A percentile compares a stretch with the other conserved stretches of the same genome.
Evolutionary conservation across 1,284 basidiomycete genomes (phyloP).

Genomic region (Cutaneotrichosporon cutaneum): DNA sequence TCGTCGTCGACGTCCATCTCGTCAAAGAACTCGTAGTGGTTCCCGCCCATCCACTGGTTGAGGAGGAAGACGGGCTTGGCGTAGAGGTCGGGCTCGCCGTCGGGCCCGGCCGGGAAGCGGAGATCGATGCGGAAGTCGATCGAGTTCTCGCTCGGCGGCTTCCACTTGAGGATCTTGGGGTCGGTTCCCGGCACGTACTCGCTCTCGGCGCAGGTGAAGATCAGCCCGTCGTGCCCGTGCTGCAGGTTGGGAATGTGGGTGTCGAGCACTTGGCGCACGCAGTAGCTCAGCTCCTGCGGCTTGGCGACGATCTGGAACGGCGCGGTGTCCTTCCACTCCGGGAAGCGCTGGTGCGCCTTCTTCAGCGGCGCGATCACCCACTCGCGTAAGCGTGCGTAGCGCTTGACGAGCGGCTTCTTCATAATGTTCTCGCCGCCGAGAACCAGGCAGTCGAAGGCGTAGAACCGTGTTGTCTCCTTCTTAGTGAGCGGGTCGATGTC

Average conservation of each 20-base stretch:
- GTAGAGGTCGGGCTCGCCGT: conserved; percentile 68
- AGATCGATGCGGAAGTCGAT: conserved; percentile 95
- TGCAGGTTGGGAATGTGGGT: conserved; percentile 82
- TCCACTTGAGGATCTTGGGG: conserved; percentile 93
- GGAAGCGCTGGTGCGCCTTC: conserved; percentile 66
- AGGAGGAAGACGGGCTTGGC: conserved; percentile 86
- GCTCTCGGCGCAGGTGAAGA: conserved; percentile 88
- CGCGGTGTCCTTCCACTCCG: conserved; percentile 60
- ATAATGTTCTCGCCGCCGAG: conserved; percentile 84
- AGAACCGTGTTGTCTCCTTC: conserved; percentile 74
- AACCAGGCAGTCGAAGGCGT: conserved; percentile 92
- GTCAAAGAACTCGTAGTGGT: conserved; percentile 80
- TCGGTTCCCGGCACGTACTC: conserved; percentile 90
- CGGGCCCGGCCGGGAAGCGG: conserved; percentile 72
- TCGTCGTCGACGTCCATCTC: conserved; percentile 79
- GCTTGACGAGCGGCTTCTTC: conserved; percentile 73
- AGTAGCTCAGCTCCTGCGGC: conserved; percentile 83
- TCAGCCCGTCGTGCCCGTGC: conserved; percentile 94
- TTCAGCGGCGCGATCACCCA: conserved; percentile 81
- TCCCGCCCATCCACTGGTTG: conserved; percentile 68
- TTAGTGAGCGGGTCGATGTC: conserved; percentile 77
- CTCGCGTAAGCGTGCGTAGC: conserved; percentile 80
- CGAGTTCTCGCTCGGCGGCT: conserved; percentile 95
- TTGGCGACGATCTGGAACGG: conserved; percentile 93
- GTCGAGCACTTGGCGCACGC: conserved; percentile 77